phyloP scores from a whole-genome alignment of 2,329 filamentous ascomycete genomes.

The Ophiostoma triangulosporum region DNA sequence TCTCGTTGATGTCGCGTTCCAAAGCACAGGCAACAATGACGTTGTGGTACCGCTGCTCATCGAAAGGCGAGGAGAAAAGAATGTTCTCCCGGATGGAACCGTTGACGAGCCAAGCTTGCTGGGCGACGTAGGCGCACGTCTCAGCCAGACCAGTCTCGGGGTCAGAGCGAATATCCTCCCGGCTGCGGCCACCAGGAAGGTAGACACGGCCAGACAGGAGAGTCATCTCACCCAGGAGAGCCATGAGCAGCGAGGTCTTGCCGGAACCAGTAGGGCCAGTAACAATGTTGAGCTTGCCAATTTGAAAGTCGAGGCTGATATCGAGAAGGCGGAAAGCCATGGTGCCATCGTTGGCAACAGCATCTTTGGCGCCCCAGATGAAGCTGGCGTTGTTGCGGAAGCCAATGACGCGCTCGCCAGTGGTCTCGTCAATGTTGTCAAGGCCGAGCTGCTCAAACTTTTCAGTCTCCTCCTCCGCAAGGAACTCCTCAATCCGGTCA shows the following conservation, averaged over 20 bases:
- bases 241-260: constrained; percentile 94
- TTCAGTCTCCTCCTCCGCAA: constrained; percentile 87
- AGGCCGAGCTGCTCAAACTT: constrained; percentile 78
- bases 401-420: constrained; percentile 64
- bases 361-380: constrained; percentile 67
- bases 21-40: constrained; percentile 86
- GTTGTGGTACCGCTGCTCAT: constrained; percentile 71
- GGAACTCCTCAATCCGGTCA: constrained; percentile 88
- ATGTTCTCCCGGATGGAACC: constrained; percentile 95
- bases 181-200: constrained; percentile 71
- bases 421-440: constrained; percentile 53
- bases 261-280: constrained; percentile 87
- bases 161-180: constrained; percentile 71
- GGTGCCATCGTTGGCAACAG: constrained; percentile 48
- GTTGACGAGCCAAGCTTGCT: constrained; percentile 94
- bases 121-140: constrained; percentile 89
- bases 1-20: constrained; percentile 70
- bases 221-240: constrained; percentile 91
- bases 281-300: constrained; percentile 83
- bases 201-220: constrained; percentile 66
- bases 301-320: constrained; percentile 65
- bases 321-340: constrained; percentile 74
- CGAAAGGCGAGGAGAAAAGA: constrained; percentile 67
- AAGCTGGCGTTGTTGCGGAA: constrained; percentile 67
- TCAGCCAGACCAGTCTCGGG: constrained; percentile 78